Evolutionary conservation across 495 filamentous ascomycete genomes (phyloP), one percentile per base, ranked within the genome.

Genomic region (Xylaria venustula): DNA sequence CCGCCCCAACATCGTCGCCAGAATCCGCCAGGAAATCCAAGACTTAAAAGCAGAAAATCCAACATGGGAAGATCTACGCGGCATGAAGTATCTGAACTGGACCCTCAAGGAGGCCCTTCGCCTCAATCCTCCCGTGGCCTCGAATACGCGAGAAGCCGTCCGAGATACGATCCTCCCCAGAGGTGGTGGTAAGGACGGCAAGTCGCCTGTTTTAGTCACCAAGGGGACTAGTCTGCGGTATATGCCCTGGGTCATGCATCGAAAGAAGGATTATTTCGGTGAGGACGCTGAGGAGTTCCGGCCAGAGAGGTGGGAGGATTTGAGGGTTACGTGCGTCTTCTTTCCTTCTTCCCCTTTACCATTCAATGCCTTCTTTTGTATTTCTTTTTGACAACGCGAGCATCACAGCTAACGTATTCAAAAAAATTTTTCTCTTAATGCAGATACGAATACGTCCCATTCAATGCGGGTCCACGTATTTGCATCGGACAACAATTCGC

Each of bases 381-480:
- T 58, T 36, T n/a, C 15, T 34, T 4, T 47, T 3, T 26, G 17
- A 23, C 23, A 4, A 9, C 2, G 20, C n/a, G n/a, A n/a, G n/a
- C n/a, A n/a, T n/a, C n/a, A n/a, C n/a, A n/a, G n/a, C n/a, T n/a
- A n/a, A n/a, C n/a, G n/a, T n/a, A n/a, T n/a, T n/a, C n/a, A n/a
- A n/a, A n/a, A n/a, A n/a, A n/a, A n/a, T n/a, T n/a, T n/a, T n/a
- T n/a, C n/a, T n/a, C n/a, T n/a, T n/a, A 40, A 3, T 4, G 12
- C 12, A 81, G 78, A 6, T 87, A 80, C 82, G 79, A 84, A 47
- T 89, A 83, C 65, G 60, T 88, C 34, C 86, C 87, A 0, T 89
- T 89, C 62, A 83, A 81, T 50, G 85, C 85, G 0, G 86, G 87
- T 0, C 86, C 87, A 0, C 75, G 87, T n/a, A 85, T 87, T 42